A percentile compares a stretch with the other conserved stretches of the same genome.
phyloP scores from a whole-genome alignment of 192 early-diverging fungal genomes.

The Backusella westeae region DNA sequence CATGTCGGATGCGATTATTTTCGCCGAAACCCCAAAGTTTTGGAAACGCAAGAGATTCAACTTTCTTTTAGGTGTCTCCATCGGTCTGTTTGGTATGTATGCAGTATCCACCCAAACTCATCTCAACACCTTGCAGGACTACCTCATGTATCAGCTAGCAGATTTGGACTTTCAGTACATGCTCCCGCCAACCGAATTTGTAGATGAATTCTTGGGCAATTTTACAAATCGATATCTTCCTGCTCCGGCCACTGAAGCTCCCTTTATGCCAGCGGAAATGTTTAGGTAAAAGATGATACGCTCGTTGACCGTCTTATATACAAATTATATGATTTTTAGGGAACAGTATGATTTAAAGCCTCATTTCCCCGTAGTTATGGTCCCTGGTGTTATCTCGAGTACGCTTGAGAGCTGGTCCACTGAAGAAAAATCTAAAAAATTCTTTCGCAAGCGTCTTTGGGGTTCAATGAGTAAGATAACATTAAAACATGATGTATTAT shows the following conservation, averaged over 20 bases:
- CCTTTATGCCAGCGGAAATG: conserved; percentile 47
- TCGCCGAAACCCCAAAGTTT: neutral
- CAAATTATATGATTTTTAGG: neutral
- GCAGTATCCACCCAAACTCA: conserved; percentile 32
- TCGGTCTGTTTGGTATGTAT: conserved; percentile 26
- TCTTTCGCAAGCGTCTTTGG: conserved; percentile 88
- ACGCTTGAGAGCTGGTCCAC: conserved; percentile 89
- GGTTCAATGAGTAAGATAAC: conserved; percentile 61
- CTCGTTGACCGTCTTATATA: neutral
- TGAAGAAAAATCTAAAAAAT: conserved; percentile 71
- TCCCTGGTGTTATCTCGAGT: conserved; percentile 88
- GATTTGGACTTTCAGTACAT: conserved; percentile 68
- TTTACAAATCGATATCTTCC: conserved; percentile 52
- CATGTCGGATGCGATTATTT: conserved; percentile 13
- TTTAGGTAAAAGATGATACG: neutral
- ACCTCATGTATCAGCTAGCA: conserved; percentile 39
- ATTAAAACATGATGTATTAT: neutral
- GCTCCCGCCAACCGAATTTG: conserved; percentile 58
- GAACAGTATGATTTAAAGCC: conserved; percentile 39
- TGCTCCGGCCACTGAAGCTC: conserved; percentile 39
- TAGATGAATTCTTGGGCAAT: conserved; percentile 72
- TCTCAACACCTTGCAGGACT: conserved; percentile 35
- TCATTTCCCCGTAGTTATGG: conserved; percentile 67
- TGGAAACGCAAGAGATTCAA: conserved; percentile 29
- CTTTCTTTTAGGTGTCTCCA: conserved; percentile 23